Percentiles rank a stretch among this genome's conserved stretches.
phyloP scores from a whole-genome alignment of 2,329 filamentous ascomycete species.

The Elsinoe batatas region DNA sequence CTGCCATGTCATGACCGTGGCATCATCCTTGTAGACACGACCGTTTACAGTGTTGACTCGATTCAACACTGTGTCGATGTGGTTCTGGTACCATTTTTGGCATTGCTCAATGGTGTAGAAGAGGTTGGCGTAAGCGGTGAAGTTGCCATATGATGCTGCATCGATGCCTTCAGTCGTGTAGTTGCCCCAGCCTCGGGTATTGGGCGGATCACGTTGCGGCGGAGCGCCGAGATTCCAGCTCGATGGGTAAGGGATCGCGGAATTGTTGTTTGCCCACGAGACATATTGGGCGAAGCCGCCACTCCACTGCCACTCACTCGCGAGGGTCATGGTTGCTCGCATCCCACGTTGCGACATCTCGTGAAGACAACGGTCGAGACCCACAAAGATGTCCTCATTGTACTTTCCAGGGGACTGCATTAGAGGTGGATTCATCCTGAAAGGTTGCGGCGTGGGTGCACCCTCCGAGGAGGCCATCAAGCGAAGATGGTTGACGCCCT shows the following conservation, averaged over 20 bases:
- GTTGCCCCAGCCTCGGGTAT: conserved; percentile 31
- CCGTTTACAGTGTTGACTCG: conserved; percentile 30
- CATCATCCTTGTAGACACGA: conserved; percentile 28
- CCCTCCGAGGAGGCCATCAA: conserved; percentile 34
- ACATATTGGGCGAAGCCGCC: conserved; percentile 33
- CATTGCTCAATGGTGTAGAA: conserved; percentile 29
- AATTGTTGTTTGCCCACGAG: conserved; percentile 28
- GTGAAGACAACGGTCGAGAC: conserved; percentile 30
- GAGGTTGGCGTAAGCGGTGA: conserved; percentile 25
- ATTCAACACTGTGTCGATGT: conserved; percentile 29
- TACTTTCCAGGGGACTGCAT: conserved; percentile 29
- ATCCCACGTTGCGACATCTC: conserved; percentile 33
- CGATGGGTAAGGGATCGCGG: conserved; percentile 28
- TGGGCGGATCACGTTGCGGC: conserved; percentile 25
- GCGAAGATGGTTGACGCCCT: conserved; percentile 32
- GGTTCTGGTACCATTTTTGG: conserved; percentile 30
- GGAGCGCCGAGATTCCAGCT: conserved; percentile 31
- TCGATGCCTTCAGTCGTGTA: conserved; percentile 29
- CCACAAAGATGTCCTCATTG: conserved; percentile 30
- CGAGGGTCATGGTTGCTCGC: conserved; percentile 33
- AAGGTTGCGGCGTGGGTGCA: conserved; percentile 30
- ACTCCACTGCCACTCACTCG: conserved; percentile 33
- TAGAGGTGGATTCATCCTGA: conserved; percentile 31
- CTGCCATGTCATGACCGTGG: conserved; percentile 34
- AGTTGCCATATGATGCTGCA: conserved; percentile 24